Base-by-base conservation (phyloP, 768 basidiomycete genomes). In the Stropharia rugosoannulata region DNA sequence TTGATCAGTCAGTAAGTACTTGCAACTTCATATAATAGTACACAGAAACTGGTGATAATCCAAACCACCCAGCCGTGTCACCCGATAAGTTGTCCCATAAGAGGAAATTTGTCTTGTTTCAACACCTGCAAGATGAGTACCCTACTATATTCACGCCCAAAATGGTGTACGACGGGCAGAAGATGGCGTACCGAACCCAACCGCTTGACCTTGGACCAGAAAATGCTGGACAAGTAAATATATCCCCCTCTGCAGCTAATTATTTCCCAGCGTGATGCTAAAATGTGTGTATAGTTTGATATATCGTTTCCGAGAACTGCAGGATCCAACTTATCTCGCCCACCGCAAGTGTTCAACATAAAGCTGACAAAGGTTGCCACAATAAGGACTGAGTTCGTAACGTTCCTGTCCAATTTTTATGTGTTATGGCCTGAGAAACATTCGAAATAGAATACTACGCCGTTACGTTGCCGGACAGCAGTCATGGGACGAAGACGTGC, bases 161-260 rank as follows among this genome's bases (percentile, higher is more conserved):
- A 4, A 84, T 78, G 10, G 88, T 82, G 0, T 93, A 93, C 54
- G 91, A 93, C 57, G 90, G 90, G 0, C 78, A 85, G 38, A 92
- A 91, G 68, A 92, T 90, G 59, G 65, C 78, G 10, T 93, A 88
- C 63, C 73, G 85, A 4, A 70, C 83, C 9, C 74, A 78, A 18
- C 70, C 78, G 44, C 75, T 92, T 5, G 79, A 83, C 0, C 80
- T 94, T 12, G 82, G 81, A 12, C 73, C 72, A 0, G 67, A 63
- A 0, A 71, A 75, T 19, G 77, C 75, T 4, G 77, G 77, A 56
- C 85, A 82, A 70, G 87, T 82, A 62, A 59, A 54, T 13, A 48
- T 36, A 41, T 10, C 16, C 19, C 10, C 45, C 7, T 9, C 5
- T 3, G 5, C 15, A 15, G 18, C 2, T 27, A 11, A 18, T 13